These are phyloP conservation scores for Beauveria scarabaeidicola DNA, from an alignment of 2,329 filamentous ascomycete species.

Conservation along the genomic window DNA sequence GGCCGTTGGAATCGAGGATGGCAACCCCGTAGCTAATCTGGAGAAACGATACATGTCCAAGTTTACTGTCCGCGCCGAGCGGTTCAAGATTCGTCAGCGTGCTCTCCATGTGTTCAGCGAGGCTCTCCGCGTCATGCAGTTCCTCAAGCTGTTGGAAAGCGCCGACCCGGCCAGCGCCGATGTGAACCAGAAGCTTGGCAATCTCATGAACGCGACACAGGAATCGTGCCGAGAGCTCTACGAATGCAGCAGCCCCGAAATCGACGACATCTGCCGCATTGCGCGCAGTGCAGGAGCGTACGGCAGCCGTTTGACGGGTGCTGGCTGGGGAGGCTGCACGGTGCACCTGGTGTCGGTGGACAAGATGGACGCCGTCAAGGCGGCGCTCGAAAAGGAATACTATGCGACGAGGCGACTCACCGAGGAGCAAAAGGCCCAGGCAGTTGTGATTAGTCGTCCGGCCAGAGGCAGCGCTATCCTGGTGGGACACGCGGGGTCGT, in stretches of 20 bases:
- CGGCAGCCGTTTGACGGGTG: constrained; percentile 80
- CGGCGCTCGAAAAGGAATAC: constrained; percentile 73
- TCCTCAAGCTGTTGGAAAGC: constrained; percentile 67
- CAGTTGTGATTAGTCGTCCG: constrained; percentile 83
- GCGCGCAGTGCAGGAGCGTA: constrained; percentile 71
- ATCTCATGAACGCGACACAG: constrained; percentile 83
- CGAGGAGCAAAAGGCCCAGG: constrained; percentile 64
- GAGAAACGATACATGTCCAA: constrained; percentile 73
- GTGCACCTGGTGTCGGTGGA: constrained; percentile 85
- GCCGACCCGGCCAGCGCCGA: constrained; percentile 32
- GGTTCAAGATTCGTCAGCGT: constrained; percentile 80
- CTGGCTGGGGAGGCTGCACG: constrained; percentile 93
- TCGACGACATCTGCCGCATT: constrained; percentile 81
- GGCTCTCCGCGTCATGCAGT: constrained; percentile 75
- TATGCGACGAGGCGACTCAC: constrained; percentile 60
- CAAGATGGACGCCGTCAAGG: constrained; percentile 69
- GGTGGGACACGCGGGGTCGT: constrained; percentile 21
- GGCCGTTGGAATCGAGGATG: neutral
- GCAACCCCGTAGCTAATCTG: constrained; percentile 30
- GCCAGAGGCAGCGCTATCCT: constrained; percentile 56
- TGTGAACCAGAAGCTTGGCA: constrained; percentile 65
- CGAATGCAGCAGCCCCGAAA: constrained; percentile 84
- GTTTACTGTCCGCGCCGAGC: constrained; percentile 81
- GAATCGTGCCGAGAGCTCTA: constrained; percentile 78
- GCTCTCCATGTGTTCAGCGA: constrained; percentile 88